These are phyloP conservation scores for Vicia villosa DNA, from an alignment of 306 rosid genomes.

Conservation along the genomic window DNA sequence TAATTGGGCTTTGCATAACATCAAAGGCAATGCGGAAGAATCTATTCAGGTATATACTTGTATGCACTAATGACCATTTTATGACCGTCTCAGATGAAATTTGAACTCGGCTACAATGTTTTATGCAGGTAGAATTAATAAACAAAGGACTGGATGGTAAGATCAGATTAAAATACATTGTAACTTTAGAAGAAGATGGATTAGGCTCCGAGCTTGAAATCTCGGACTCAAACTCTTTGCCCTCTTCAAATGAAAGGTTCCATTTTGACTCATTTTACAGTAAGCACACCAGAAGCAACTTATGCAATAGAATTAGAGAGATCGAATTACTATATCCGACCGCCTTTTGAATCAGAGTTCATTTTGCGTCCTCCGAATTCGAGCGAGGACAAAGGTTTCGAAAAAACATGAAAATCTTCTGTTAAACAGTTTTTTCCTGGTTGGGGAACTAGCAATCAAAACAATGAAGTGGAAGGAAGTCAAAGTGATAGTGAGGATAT, in stretches of 20 bases:
- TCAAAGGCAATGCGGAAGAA: constrained; percentile 56
- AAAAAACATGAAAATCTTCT: constrained; percentile 45
- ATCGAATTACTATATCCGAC: constrained; percentile 52
- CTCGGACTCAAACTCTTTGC: constrained; percentile 51
- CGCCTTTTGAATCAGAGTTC: constrained; percentile 58
- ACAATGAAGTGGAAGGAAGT: constrained; percentile 9
- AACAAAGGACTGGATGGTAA: constrained; percentile 46
- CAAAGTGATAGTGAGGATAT: constrained; percentile 44
- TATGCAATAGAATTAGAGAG: constrained; percentile 76
- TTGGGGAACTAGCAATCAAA: constrained; percentile 40
- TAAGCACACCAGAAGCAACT: constrained; percentile 89
- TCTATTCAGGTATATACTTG: constrained; percentile 60
- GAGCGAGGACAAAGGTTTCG: constrained; percentile 37
- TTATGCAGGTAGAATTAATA: constrained; percentile 68
- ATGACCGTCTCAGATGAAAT: background rate
- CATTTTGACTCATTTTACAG: constrained; percentile 73
- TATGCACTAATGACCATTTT: background rate
- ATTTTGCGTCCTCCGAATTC: constrained; percentile 57
- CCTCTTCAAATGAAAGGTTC: constrained; percentile 63
- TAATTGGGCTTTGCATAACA: constrained; percentile 61
- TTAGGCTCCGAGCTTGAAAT: constrained; percentile 61
- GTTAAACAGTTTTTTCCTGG: constrained; percentile 38
- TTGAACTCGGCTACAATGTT: background rate
- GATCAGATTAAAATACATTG: constrained; percentile 61
- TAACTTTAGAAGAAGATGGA: constrained; percentile 60